Evolutionary conservation across 805 yeast species (phyloP).

Genomic region (Starmerella scarabaei): DNA sequence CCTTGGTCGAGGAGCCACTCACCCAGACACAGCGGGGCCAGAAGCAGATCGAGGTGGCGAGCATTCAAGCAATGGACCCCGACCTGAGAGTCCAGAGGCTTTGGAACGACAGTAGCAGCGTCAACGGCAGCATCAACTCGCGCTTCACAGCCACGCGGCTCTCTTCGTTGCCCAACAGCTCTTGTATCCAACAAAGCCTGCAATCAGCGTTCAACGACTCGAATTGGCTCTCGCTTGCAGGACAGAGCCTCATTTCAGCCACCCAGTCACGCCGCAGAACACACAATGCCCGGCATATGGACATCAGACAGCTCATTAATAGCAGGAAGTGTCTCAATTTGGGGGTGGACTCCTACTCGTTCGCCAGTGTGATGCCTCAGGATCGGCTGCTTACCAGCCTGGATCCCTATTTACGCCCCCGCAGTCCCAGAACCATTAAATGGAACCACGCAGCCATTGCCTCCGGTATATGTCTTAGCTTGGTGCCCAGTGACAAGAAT

Average conservation of each 20-base stretch:
- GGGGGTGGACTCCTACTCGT: slow-evolving; percentile 6
- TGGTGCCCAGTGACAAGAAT: slow-evolving; percentile 5
- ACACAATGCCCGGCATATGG: not conserved
- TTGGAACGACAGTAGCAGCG: not conserved
- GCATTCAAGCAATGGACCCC: not conserved
- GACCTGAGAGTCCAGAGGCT: not conserved
- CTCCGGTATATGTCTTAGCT: slow-evolving; percentile 10
- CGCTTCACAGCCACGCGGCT: not conserved
- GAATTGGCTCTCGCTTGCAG: not conserved
- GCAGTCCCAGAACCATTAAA: not conserved
- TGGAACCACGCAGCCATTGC: slow-evolving; percentile 15
- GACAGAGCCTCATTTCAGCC: not conserved
- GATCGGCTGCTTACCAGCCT: too few species aligned
- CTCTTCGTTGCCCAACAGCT: not conserved
- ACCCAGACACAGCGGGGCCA: not conserved
- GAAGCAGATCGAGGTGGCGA: not conserved
- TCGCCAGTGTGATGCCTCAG: not conserved
- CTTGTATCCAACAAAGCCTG: not conserved
- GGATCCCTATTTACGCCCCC: not conserved
- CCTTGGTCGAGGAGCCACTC: not conserved
- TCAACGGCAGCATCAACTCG: not conserved
- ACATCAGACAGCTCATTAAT: not conserved
- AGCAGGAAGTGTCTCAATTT: not conserved
- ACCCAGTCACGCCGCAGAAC: not conserved
- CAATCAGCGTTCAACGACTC: too few species aligned